A percentile compares a stretch with the other conserved stretches of the same genome.
Conservation (phyloP, 2,329 filamentous ascomycete genomes). For the Aureobasidium pullulans region DNA sequence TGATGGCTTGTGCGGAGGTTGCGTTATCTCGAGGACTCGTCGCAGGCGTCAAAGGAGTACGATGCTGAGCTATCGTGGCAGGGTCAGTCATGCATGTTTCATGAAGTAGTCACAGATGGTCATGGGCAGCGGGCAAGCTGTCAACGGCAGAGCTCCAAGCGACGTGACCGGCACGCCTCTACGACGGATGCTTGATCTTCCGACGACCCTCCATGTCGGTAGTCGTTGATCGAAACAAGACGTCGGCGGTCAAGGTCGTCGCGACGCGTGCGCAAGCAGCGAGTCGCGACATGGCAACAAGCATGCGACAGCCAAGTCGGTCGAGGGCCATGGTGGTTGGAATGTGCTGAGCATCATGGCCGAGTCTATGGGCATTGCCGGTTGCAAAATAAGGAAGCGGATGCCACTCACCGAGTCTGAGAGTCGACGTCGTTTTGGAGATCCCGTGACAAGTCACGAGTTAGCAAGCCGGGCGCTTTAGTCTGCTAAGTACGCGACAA, state of each 20-base stretch:
- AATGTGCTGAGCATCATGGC: background rate
- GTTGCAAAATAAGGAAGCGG: background rate
- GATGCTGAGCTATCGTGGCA: background rate
- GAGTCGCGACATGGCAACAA: background rate
- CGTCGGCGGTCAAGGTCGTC: background rate
- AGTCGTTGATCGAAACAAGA: background rate
- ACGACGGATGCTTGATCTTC: background rate
- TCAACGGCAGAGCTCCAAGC: background rate
- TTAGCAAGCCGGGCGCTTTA: constrained; percentile 11
- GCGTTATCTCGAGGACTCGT: too few species aligned
- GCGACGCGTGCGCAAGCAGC: background rate
- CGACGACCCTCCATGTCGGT: background rate
- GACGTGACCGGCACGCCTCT: background rate
- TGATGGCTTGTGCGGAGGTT: background rate
- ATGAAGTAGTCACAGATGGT: background rate
- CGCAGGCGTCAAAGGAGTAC: background rate
- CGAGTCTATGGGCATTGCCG: background rate
- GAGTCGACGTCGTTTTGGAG: constrained; percentile 7
- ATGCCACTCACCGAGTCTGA: constrained; percentile 5
- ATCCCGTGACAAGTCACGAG: constrained; percentile 13
- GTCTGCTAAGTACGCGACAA: background rate
- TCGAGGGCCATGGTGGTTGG: background rate
- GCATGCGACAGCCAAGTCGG: background rate
- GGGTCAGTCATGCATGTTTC: background rate
- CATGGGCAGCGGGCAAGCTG: background rate